Evolutionary conservation across 1,284 basidiomycete species (phyloP).

Genomic region (Tilletiopsis washingtonensis): DNA sequence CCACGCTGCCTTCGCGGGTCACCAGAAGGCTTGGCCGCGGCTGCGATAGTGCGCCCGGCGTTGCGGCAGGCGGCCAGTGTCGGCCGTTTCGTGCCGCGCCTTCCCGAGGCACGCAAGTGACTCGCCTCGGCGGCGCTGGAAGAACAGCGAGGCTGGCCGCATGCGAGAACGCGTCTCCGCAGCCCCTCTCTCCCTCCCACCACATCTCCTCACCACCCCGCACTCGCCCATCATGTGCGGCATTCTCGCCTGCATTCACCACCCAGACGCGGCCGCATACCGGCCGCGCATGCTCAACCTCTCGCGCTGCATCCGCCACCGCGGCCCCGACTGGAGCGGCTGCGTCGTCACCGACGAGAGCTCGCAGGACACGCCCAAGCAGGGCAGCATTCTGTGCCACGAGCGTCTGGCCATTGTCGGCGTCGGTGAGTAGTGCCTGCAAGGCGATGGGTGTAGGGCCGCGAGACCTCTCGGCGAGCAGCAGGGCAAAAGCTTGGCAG

Average conservation of each 20-base stretch:
- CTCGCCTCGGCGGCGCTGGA: too few relatives aligned
- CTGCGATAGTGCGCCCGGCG: too few relatives aligned
- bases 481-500: too few relatives aligned
- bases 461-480: too few relatives aligned
- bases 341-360: conserved; percentile 36
- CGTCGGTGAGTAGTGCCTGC: conserved; percentile 82
- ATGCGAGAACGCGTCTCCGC: too few relatives aligned
- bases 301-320: conserved; percentile 46
- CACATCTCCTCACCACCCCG: not conserved
- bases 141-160: too few relatives aligned
- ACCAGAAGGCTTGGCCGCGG: too few relatives aligned
- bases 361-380: conserved; percentile 13
- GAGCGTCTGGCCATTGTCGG: conserved; percentile 83
- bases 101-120: too few relatives aligned
- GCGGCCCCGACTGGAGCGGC: conserved; percentile 47
- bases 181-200: not conserved
- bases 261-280: conserved; percentile 43
- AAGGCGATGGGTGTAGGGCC: too few relatives aligned
- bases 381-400: conserved; percentile 48
- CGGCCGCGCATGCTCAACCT: conserved; percentile 44
- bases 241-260: conserved; percentile 43
- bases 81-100: too few relatives aligned
- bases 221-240: conserved; percentile 38
- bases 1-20: too few relatives aligned
- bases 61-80: too few relatives aligned